Evolutionary conservation across 1,284 basidiomycete genomes (phyloP).

Genomic region (Athelia psychrophila): DNA sequence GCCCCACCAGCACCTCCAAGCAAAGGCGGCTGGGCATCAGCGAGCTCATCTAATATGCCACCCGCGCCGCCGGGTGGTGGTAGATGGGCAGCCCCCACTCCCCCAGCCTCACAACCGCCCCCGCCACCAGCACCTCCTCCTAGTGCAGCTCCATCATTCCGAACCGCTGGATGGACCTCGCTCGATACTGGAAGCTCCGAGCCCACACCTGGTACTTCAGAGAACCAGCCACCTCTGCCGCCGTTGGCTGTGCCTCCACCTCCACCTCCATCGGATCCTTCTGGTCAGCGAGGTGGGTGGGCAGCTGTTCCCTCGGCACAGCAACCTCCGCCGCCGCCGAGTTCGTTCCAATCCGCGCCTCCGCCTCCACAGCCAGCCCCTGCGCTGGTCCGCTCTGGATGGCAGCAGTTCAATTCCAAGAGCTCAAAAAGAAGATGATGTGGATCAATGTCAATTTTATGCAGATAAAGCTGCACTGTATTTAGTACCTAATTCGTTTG

Average conservation of each 20-base stretch:
- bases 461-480: background rate
- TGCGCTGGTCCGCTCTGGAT: slow-evolving; percentile 35
- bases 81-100: background rate
- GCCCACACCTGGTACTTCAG: slow-evolving; percentile 17
- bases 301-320: slow-evolving; percentile 3
- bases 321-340: slow-evolving; percentile 1
- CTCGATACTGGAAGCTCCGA: slow-evolving; percentile 40
- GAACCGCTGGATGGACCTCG: slow-evolving; percentile 58
- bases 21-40: background rate
- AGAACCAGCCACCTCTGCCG: slow-evolving; percentile 16
- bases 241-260: slow-evolving; percentile 19
- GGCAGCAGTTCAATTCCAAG: slow-evolving; percentile 50
- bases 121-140: slow-evolving; percentile 10
- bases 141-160: slow-evolving; percentile 41
- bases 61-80: slow-evolving; percentile 14
- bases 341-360: slow-evolving; percentile 9
- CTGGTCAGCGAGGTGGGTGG: background rate
- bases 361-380: slow-evolving; percentile 24
- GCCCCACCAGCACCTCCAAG: slow-evolving; percentile 8
- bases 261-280: slow-evolving; percentile 15
- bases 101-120: slow-evolving; percentile 7
- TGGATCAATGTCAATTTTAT: slow-evolving; percentile 12
- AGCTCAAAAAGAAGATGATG: slow-evolving; percentile 6
- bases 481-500: too few relatives aligned
- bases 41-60: slow-evolving; percentile 13